Evolutionary conservation across 768 basidiomycete genomes (phyloP).

Genomic region (Auricularia sp.): DNA sequence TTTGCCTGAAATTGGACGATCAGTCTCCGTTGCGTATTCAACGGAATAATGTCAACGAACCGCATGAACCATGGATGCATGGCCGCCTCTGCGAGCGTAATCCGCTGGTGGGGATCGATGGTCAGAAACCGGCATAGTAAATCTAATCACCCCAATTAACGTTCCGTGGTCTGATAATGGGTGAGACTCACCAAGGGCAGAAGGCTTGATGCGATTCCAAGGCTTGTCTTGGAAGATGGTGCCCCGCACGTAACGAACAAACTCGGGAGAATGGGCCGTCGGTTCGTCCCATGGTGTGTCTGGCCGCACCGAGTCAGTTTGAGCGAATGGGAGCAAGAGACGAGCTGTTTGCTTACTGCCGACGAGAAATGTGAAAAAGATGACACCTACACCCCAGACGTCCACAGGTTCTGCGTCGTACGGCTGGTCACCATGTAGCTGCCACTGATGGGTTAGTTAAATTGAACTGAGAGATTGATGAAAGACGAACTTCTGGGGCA

Average conservation of each 20-base stretch:
- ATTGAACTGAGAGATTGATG: neutral
- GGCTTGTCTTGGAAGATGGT: conserved; percentile 65
- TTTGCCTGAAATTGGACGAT: conserved; percentile 35
- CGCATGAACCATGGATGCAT: conserved; percentile 67
- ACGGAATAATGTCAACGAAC: conserved; percentile 25
- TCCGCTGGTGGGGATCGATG: conserved; percentile 54
- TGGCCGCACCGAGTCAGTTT: conserved; percentile 19
- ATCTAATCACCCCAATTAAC: too few species aligned
- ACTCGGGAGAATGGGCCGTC: conserved; percentile 65
- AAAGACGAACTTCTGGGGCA: conserved; percentile 68
- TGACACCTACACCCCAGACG: conserved; percentile 92
- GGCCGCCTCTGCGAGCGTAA: conserved; percentile 48
- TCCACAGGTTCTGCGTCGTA: conserved; percentile 92
- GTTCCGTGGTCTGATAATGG: conserved; percentile 31
- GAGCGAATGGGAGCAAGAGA: neutral
- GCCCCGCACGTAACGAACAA: conserved; percentile 59
- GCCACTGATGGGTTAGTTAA: neutral
- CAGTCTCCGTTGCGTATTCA: neutral
- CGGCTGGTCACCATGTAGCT: conserved; percentile 57
- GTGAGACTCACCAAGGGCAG: conserved; percentile 45
- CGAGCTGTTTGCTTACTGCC: conserved; percentile 55
- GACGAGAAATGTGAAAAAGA: conserved; percentile 79
- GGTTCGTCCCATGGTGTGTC: conserved; percentile 99
- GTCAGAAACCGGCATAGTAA: conserved; percentile 67
- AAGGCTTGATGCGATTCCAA: conserved; percentile 57